Percentiles rank a stretch among this genome's conserved stretches.
These are phyloP conservation scores for Thraustochytrium striatum DNA, from an alignment of 352 stramenopile genomes.

Conservation along the genomic window DNA sequence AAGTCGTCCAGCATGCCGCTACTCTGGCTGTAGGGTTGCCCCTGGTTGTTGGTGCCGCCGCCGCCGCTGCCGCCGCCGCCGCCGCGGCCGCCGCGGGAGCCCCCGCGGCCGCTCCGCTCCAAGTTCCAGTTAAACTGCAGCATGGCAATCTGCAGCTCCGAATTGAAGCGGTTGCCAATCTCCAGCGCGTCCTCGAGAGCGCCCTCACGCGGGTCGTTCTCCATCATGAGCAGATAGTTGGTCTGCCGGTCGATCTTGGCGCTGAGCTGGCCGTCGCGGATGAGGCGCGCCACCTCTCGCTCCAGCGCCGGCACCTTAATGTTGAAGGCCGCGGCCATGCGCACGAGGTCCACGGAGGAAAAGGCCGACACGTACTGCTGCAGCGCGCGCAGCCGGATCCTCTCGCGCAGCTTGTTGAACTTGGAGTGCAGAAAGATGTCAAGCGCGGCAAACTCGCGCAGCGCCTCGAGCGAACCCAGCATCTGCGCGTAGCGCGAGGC, in stretches of 20 bases:
- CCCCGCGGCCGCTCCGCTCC: neutral
- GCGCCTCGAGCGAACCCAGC: slow-evolving; percentile 66
- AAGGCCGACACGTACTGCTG: slow-evolving; percentile 82
- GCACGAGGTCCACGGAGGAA: slow-evolving; percentile 70
- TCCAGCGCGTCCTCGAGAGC: neutral
- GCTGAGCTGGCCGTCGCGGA: slow-evolving; percentile 66
- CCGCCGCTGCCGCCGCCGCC: neutral
- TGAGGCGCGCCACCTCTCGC: slow-evolving; percentile 71
- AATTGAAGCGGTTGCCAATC: slow-evolving; percentile 2
- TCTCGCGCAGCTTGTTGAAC: slow-evolving; percentile 67
- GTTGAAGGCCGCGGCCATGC: slow-evolving; percentile 78
- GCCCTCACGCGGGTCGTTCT: neutral
- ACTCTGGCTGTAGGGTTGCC: too few species aligned
- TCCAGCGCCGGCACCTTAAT: slow-evolving; percentile 64
- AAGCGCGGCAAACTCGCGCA: slow-evolving; percentile 65
- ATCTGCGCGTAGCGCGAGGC: slow-evolving; percentile 75
- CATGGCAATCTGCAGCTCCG: neutral
- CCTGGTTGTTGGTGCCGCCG: too few species aligned
- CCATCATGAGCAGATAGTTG: slow-evolving; percentile 60
- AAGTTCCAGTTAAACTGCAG: slow-evolving; percentile 27
- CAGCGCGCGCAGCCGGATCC: slow-evolving; percentile 75
- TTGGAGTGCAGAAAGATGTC: slow-evolving; percentile 72
- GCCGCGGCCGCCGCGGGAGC: neutral
- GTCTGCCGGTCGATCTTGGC: slow-evolving; percentile 79
- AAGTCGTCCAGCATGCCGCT: too few species aligned